phyloP scores from a whole-genome alignment of 2,329 filamentous ascomycete genomes.

The Periconia sp. region DNA sequence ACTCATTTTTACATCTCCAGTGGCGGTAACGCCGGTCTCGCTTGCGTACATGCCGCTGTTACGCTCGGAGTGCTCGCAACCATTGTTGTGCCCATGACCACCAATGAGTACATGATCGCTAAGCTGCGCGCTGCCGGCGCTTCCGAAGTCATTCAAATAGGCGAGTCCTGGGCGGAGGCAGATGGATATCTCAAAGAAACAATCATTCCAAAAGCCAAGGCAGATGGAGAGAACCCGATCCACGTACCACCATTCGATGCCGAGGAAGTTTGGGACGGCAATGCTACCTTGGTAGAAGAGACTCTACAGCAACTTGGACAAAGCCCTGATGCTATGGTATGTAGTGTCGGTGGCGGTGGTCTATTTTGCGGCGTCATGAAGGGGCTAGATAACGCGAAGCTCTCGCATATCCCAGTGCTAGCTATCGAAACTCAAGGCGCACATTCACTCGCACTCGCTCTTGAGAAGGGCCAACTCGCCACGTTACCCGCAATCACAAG shows the following conservation, averaged over 20 bases:
- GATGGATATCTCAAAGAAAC: constrained; percentile 67
- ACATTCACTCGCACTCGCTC: constrained; percentile 68
- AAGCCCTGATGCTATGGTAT: constrained; percentile 71
- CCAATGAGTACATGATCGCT: constrained; percentile 69
- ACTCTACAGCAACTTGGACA: constrained; percentile 45
- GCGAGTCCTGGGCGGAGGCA: constrained; percentile 70
- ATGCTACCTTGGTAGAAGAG: constrained; percentile 62
- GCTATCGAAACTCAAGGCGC: constrained; percentile 78
- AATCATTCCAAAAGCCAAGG: constrained; percentile 50
- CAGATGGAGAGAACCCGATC: constrained; percentile 41
- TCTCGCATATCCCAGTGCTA: constrained; percentile 55
- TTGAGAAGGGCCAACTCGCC: constrained; percentile 61
- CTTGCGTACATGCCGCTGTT: constrained; percentile 72
- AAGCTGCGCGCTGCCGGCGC: constrained; percentile 71
- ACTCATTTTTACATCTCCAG: constrained; percentile 78
- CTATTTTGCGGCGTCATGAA: constrained; percentile 75
- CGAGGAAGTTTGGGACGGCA: constrained; percentile 67
- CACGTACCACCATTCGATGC: constrained; percentile 74
- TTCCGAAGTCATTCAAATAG: constrained; percentile 68
- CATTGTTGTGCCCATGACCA: constrained; percentile 71
- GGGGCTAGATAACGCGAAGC: constrained; percentile 60
- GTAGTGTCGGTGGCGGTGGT: constrained; percentile 78
- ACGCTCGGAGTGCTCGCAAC: constrained; percentile 68
- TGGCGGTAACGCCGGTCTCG: constrained; percentile 82
- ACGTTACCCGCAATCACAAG: constrained; percentile 74